Percentiles rank a stretch among this genome's conserved stretches.
phyloP scores from a whole-genome alignment of 192 early-diverging fungal genomes.

The Entomortierella chlamydospora region DNA sequence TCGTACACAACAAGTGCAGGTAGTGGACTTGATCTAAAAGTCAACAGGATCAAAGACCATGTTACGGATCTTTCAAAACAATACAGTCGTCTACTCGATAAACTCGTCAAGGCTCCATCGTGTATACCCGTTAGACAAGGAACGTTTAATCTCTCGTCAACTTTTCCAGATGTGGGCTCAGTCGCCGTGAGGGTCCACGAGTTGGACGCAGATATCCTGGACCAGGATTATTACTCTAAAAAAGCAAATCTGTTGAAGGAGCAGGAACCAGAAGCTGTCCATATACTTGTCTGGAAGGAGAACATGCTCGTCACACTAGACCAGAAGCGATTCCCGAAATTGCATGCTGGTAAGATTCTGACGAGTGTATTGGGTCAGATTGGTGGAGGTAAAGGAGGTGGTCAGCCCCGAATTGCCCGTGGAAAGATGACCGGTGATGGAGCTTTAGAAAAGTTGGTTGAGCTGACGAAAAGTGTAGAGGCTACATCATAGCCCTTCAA shows the following conservation, averaged over 20 bases:
- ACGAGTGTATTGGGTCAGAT: slow-evolving; percentile 55
- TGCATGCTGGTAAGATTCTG: slow-evolving; percentile 51
- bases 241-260: slow-evolving; percentile 59
- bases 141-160: slow-evolving; percentile 1
- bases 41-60: slow-evolving; percentile 57
- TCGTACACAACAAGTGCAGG: slow-evolving; percentile 37
- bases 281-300: slow-evolving; percentile 59
- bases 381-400: slow-evolving; percentile 62
- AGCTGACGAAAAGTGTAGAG: too few relatives aligned
- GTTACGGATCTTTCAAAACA: slow-evolving; percentile 55
- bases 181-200: slow-evolving; percentile 43
- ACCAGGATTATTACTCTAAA: slow-evolving; percentile 56
- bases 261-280: slow-evolving; percentile 34
- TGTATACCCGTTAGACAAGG: slow-evolving; percentile 12
- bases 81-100: slow-evolving; percentile 54
- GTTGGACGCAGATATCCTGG: slow-evolving; percentile 51
- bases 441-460: slow-evolving; percentile 8
- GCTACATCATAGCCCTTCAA: too few relatives aligned
- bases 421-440: slow-evolving; percentile 24
- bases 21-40: slow-evolving; percentile 55
- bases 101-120: slow-evolving; percentile 49
- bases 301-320: slow-evolving; percentile 58
- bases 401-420: slow-evolving; percentile 61
- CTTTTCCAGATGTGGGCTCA: neutral
- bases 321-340: slow-evolving; percentile 21